Base-by-base conservation (phyloP, 2,329 filamentous ascomycete genomes). In the Helotiales sp. region DNA sequence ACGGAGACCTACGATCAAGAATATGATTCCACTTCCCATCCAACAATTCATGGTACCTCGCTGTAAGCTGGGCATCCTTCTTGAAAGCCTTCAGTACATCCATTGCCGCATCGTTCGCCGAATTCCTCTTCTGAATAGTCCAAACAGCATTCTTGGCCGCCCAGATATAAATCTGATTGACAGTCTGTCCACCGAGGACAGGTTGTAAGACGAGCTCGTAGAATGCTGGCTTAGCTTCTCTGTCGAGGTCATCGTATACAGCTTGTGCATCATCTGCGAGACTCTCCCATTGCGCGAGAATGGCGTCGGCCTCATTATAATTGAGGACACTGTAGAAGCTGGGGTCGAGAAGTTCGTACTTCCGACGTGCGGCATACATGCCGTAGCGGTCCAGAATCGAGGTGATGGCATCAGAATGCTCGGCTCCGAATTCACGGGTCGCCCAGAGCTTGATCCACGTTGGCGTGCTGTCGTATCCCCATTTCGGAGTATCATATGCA, bases 121-220 rank as follows among this genome's bases (percentile, higher is more conserved):
- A 82, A 70, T 84, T 89, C 17, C 87, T 81, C 61, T 86, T 81
- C 76, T 89, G 86, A 0, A 78, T 75, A 0, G 84, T 86, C 64
- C 86, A 87, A 5, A 86, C 78, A 28, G 84, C 82, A 69, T 90
- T 89, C 72, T 78, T 80, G 0, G 82, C 84, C 2, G 80, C 80
- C 1, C 79, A 80, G 50, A 87, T 80, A 72, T 84, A 80, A 66
- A 86, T 84, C 67, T 86, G 81, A 70, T 87, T 80, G 45, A 87
- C 83, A 54, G 84, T 86, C 30, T 84, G 82, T 22, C 85, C 87
- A 3, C 86, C 87, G 20, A 86, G 80, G 15, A 86, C 82, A 0
- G 88, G 87, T 68, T 90, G 87, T 8, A 88, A 80, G 6, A 90
- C 82, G 71, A 86, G 83, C 75, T 91, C 82, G 75, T 88, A 90